A percentile compares a stretch with the other conserved stretches of the same genome.
These are phyloP conservation scores for Aureobasidium pullulans DNA, from an alignment of 2,329 filamentous ascomycete species.

Conservation along the genomic window DNA sequence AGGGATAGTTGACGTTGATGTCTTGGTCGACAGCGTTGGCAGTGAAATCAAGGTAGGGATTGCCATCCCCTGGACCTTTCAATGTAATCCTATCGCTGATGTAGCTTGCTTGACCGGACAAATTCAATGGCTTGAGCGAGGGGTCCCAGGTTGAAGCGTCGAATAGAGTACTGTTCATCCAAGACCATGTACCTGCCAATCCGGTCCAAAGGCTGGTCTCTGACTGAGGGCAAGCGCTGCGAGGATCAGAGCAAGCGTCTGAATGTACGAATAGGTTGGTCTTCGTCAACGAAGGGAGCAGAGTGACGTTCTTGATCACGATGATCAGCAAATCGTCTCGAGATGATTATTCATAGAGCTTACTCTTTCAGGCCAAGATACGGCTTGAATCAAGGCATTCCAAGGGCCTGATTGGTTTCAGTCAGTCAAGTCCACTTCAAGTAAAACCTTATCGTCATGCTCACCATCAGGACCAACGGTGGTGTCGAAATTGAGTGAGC, in stretches of 20 bases:
- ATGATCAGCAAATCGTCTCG: neutral
- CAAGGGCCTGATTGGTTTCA: neutral
- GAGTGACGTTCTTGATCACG: neutral
- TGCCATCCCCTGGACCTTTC: neutral
- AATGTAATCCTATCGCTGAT: constrained; percentile 8
- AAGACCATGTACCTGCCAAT: neutral
- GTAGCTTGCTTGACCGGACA: neutral
- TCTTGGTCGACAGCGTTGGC: neutral
- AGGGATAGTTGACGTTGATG: neutral
- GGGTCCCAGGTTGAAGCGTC: neutral
- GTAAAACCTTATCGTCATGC: neutral
- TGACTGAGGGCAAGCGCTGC: neutral
- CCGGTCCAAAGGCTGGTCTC: neutral
- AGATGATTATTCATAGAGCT: too few species aligned
- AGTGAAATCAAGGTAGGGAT: neutral
- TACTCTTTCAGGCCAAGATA: neutral
- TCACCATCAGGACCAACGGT: constrained; percentile 4
- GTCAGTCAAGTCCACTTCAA: neutral
- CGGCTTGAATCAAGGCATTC: neutral
- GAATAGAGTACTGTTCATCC: neutral
- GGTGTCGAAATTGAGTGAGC: neutral
- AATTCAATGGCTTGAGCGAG: neutral
- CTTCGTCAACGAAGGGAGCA: neutral
- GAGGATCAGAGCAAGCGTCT: neutral
- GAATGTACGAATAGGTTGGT: neutral